Base-by-base conservation (phyloP, 345 rosid genomes). In the Melaleuca quinquenervia region DNA sequence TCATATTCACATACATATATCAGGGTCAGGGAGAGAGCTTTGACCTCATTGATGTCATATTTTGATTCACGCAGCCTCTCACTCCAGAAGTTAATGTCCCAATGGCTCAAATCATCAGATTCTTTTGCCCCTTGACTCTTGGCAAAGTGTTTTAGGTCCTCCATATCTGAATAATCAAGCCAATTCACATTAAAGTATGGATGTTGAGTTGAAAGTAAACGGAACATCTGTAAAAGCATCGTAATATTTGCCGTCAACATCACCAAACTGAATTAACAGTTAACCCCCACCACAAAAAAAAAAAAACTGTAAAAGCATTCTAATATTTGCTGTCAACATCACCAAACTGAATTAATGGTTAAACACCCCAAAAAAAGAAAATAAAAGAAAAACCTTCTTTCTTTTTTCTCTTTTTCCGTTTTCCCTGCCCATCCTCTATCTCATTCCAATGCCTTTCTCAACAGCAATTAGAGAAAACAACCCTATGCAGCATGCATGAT, bases 61-160 rank as follows among this genome's bases (percentile, higher is more conserved):
- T 93, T 96, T 53, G 98, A 92, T 87, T 96, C 99, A 84, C 99
- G 99, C 86, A 95, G 96, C 90, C 99, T 95, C 92, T 96, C 99
- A 84, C 96, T 93, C 99, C 99, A 96, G 93, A 94, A 96, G 86
- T 29, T 89, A 36, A 90, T 91, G 90, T 96, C 99, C 99, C 99
- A 96, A 82, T 96, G 95, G 84, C 52, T 93, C 91, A 96, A 89
- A 82, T 90, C 92, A 86, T 90, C 89, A 89, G 95, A 92, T 93
- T 95, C 99, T 52, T n/a, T 55, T 74, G 98, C 96, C 85, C 95
- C 95, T 91, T 95, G 95, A 87, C 70, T 88, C 91, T 94, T 94
- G 85, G 99, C 90, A 58, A 93, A 96, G 83, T 11, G 87, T 88
- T 94, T 92, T 78, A 96, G 93, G 89, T 95, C 98, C 87, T 94